A percentile compares a stretch with the other conserved stretches of the same genome.
These are phyloP conservation scores for Salvia rosmarinus DNA, from an alignment of 257 asterid species.

Conservation along the genomic window DNA sequence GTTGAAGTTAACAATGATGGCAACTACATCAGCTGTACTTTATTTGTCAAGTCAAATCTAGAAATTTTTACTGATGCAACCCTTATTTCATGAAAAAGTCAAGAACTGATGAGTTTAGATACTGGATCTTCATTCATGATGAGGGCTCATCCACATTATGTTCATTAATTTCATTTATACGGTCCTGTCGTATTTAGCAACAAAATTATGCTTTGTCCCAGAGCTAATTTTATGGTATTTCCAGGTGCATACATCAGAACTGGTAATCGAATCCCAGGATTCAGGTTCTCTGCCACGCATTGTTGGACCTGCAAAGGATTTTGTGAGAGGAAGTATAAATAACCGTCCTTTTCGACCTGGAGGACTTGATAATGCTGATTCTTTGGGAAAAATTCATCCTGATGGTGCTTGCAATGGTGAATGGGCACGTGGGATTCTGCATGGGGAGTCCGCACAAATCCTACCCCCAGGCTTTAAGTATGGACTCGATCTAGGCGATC, in stretches of 20 bases:
- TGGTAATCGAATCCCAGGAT: conserved; percentile 67
- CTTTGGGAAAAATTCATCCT: conserved; percentile 70
- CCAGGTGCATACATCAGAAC: conserved; percentile 79
- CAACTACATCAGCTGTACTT: conserved; percentile 22
- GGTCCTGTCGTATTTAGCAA: conserved; percentile 19
- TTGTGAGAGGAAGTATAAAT: conserved; percentile 84
- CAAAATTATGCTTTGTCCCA: conserved; percentile 12
- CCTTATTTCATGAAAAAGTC: not conserved
- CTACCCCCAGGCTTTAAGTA: conserved; percentile 79
- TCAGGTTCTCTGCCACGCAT: conserved; percentile 89
- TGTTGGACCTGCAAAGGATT: conserved; percentile 89
- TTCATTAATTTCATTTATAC: conserved; percentile 26
- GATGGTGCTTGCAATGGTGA: conserved; percentile 83
- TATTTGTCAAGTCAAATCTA: not conserved
- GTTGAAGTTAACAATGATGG: conserved; percentile 21
- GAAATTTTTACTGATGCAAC: not conserved
- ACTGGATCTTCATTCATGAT: conserved; percentile 5
- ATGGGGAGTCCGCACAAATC: conserved; percentile 73
- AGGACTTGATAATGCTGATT: conserved; percentile 69
- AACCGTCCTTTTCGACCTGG: conserved; percentile 96
- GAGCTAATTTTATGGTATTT: conserved; percentile 37
- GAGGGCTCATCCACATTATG: not conserved
- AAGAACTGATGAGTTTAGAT: conserved; percentile 2
- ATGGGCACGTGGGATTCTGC: conserved; percentile 81
- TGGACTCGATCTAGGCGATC: conserved; percentile 83